These are phyloP conservation scores for Ogataea polymorpha DNA, from an alignment of 805 yeast genomes.

Conservation along the genomic window DNA sequence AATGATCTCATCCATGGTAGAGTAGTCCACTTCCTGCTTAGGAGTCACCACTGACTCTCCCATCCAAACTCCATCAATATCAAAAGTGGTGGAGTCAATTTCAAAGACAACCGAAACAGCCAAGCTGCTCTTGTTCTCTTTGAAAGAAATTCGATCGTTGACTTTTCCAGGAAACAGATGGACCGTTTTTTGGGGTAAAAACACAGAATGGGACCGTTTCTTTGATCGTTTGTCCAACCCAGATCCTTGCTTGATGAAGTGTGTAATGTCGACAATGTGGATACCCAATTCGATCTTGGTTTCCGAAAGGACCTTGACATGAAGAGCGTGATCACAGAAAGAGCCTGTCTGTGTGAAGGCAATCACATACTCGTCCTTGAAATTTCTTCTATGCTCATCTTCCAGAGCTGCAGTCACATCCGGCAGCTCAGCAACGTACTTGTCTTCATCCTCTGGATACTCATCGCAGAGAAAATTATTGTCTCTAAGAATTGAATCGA, in stretches of 20 bases:
- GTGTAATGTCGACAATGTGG: conserved; percentile 79
- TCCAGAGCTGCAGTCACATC: conserved; percentile 34
- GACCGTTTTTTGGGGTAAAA: conserved; percentile 71
- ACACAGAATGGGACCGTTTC: conserved; percentile 86
- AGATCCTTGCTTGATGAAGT: conserved; percentile 68
- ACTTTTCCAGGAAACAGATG: conserved; percentile 68
- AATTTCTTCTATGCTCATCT: conserved; percentile 46
- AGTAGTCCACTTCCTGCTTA: conserved; percentile 52
- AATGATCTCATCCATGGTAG: conserved; percentile 52
- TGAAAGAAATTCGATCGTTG: conserved; percentile 58
- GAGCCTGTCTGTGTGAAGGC: conserved; percentile 58
- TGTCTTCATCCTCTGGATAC: conserved; percentile 47
- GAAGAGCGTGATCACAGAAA: conserved; percentile 75
- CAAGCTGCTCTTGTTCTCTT: conserved; percentile 55
- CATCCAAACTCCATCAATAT: conserved; percentile 72
- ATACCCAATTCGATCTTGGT: conserved; percentile 76
- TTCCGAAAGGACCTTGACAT: conserved; percentile 60
- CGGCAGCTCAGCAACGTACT: conserved; percentile 37
- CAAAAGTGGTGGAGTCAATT: conserved; percentile 68
- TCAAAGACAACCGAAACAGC: conserved; percentile 78
- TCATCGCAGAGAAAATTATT: conserved; percentile 81
- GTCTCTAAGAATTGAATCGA: conserved; percentile 86
- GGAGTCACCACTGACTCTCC: conserved; percentile 71
- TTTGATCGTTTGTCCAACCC: conserved; percentile 83
- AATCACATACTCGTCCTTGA: conserved; percentile 57